These are phyloP conservation scores for Gelatoporia subvermispora DNA, from an alignment of 768 basidiomycete species.

Conservation along the genomic window DNA sequence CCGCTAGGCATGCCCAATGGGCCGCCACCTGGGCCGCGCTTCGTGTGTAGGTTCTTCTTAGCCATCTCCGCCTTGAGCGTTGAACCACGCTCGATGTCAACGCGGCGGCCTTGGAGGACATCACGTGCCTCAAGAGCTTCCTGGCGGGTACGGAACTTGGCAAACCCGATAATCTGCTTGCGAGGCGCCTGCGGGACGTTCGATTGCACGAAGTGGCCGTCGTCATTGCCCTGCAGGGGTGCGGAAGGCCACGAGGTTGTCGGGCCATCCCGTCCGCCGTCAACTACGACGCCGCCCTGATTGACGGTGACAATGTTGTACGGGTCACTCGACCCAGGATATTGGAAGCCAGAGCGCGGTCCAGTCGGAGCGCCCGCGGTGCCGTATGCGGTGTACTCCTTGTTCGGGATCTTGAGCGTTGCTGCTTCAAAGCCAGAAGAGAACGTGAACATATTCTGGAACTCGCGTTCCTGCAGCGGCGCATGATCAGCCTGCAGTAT, in stretches of 20 bases:
- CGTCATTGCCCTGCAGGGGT: constrained; percentile 28
- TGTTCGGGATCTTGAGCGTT: constrained; percentile 94
- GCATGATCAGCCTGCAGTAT: constrained; percentile 9
- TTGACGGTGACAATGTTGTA: constrained; percentile 82
- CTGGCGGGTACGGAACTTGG: constrained; percentile 84
- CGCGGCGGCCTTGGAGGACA: constrained; percentile 79
- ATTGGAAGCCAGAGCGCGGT: constrained; percentile 15
- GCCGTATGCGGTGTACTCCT: constrained; percentile 78
- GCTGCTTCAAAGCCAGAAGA: constrained; percentile 95
- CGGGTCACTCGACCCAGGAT: constrained; percentile 63
- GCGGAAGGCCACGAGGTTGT: constrained; percentile 64
- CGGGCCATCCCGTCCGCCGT: constrained; percentile 66
- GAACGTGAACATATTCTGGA: constrained; percentile 99
- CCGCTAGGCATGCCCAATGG: constrained; percentile 15
- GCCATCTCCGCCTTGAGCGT: constrained; percentile 99
- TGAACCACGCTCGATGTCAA: constrained; percentile 90
- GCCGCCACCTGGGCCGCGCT: constrained; percentile 70
- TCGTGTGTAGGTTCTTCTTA: constrained; percentile 98
- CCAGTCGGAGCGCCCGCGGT: constrained; percentile 24
- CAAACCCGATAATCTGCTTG: constrained; percentile 98
- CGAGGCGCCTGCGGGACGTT: constrained; percentile 36
- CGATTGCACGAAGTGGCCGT: constrained; percentile 29
- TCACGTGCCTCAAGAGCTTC: constrained; percentile 89
- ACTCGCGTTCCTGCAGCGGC: constrained; percentile 83
- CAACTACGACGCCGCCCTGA: constrained; percentile 79